phyloP scores from a whole-genome alignment of 768 basidiomycete genomes.

The Hygrocybe punicea region DNA sequence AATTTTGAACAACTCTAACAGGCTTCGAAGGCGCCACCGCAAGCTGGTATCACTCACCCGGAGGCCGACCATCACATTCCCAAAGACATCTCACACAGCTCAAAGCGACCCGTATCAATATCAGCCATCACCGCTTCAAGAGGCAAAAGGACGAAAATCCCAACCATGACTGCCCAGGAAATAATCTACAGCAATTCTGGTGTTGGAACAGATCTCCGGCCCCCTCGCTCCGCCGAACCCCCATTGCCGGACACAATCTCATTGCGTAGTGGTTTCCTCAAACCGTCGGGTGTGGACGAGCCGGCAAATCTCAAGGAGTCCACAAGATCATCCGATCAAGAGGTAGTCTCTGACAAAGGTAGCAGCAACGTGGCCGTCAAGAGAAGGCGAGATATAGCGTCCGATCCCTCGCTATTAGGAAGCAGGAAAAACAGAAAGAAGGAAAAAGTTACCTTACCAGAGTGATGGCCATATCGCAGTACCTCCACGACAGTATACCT shows the following conservation, averaged over 20 bases:
- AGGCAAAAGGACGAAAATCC: neutral
- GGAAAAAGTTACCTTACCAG: slow-evolving; percentile 15
- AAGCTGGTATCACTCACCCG: neutral
- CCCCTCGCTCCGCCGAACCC: slow-evolving; percentile 17
- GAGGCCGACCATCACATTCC: neutral
- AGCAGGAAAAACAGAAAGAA: slow-evolving; percentile 36
- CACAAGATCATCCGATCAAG: slow-evolving; percentile 5
- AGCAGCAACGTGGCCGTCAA: slow-evolving; percentile 26
- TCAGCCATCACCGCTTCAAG: neutral
- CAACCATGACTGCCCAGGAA: slow-evolving; percentile 35
- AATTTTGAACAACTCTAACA: neutral
- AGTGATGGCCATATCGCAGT: neutral
- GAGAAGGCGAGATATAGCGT: slow-evolving; percentile 26
- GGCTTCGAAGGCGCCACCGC: neutral
- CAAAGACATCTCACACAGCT: neutral
- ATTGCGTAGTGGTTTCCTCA: slow-evolving; percentile 40
- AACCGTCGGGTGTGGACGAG: slow-evolving; percentile 57
- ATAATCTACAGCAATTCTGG: slow-evolving; percentile 45
- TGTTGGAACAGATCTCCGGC: slow-evolving; percentile 50
- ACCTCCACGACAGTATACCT: too few species aligned
- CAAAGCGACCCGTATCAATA: slow-evolving; percentile 8
- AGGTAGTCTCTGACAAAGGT: slow-evolving; percentile 28
- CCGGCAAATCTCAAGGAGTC: slow-evolving; percentile 27
- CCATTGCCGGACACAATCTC: slow-evolving; percentile 9
- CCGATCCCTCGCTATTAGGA: slow-evolving; percentile 21